Percentiles rank a stretch among this genome's conserved stretches.
phyloP scores from a whole-genome alignment of 331 rosid genomes.

The Spiraea crenata region DNA sequence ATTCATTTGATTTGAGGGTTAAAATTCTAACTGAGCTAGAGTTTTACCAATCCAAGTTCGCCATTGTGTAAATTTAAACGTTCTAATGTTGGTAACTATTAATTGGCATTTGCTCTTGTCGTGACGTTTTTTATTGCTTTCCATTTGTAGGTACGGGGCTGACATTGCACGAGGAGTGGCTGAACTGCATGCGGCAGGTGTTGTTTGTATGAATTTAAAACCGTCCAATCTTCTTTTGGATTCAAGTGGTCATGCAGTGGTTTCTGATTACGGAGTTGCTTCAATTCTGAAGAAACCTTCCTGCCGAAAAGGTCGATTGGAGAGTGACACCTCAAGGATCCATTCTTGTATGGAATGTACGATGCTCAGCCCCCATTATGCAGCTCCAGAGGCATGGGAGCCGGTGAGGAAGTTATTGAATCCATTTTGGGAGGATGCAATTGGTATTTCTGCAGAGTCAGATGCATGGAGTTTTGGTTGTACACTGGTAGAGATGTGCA shows the following conservation, averaged over 20 bases:
- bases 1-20: slow-evolving; percentile 13
- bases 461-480: slow-evolving; percentile 99
- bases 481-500: slow-evolving; percentile 99
- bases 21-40: not conserved
- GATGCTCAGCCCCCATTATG: slow-evolving; percentile 94
- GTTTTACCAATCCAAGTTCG: not conserved
- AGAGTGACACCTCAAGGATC: slow-evolving; percentile 70
- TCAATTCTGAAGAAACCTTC: slow-evolving; percentile 84
- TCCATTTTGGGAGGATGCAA: slow-evolving; percentile 94
- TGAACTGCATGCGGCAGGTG: slow-evolving; percentile 97
- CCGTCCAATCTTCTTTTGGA: slow-evolving; percentile 98
- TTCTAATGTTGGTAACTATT: not conserved
- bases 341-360: slow-evolving; percentile 99
- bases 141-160: slow-evolving; percentile 78
- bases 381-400: slow-evolving; percentile 99
- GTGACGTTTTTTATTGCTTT: slow-evolving; percentile 31
- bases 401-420: slow-evolving; percentile 86
- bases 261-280: slow-evolving; percentile 98
- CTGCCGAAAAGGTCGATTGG: slow-evolving; percentile 83
- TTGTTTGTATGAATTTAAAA: slow-evolving; percentile 94
- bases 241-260: slow-evolving; percentile 77
- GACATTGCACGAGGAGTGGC: slow-evolving; percentile 97
- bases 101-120: slow-evolving; percentile 10
- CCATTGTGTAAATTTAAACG: not conserved
- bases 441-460: slow-evolving; percentile 93